Base-by-base conservation (phyloP, 1,139 yeast species). In the Pichiaceae sp. region DNA sequence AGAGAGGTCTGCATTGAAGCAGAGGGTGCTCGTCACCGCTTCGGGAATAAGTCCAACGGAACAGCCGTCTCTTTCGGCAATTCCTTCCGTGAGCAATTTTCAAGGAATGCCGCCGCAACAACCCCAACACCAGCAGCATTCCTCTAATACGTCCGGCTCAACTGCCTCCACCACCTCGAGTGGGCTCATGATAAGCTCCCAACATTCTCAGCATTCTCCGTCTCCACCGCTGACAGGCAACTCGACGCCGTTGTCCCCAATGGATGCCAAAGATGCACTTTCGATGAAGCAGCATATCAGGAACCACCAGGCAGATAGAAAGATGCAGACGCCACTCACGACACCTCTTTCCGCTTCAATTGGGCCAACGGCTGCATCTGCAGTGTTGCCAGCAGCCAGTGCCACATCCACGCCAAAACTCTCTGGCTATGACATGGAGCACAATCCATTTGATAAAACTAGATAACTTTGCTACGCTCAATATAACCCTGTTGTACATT, bases 1-100 rank as follows among this genome's bases (percentile, higher is more conserved):
- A 33, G 96, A 87, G 52, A 64, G 68, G 34, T 72, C 79, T 37
- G 64, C 77, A 5, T 72, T 73, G 54, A 68, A 70, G 39, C 59
- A 48, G 20, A 38, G 51, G 12, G 56, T 52, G 21, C 42, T 48
- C 31, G 18, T 27, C 20, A 40, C 35, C 34, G 38, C 46, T 14
- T 30, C 49, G 1, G 23, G 42, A 3, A 33, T 37, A 11, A 41
- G 38, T 9, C 35, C 43, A 19, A 38, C 43, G 17, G 58, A 53
- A 24, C 60, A 53, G 35, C 60, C 61, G 14, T 50, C 57, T 3
- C 38, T 56, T 26, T 49, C 54, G 12, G 50, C 61, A 7, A 55
- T 56, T 32, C 61, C 61, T 14, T 56, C 61, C 2, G 45, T 56
- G 33, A 48, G 53, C 4, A 52, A 52, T 32, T 48, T 55, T 38